Conservation (phyloP, 345 rosid genomes). For the Brassica rapa region DNA sequence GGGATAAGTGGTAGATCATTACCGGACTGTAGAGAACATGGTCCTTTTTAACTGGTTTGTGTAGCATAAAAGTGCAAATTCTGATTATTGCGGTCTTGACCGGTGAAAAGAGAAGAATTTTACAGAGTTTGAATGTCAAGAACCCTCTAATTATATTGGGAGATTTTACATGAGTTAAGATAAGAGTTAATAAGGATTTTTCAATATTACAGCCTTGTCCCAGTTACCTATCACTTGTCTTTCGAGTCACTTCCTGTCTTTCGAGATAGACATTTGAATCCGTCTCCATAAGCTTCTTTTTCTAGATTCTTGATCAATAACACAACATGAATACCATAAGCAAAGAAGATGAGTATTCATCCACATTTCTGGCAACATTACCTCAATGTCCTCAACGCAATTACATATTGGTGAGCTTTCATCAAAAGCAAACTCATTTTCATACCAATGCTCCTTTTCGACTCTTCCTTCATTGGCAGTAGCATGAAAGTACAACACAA, state of each 20-base stretch:
- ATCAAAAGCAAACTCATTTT: no score
- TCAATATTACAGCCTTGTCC: neutral
- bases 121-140: conserved; percentile 7
- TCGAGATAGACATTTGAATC: neutral
- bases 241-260: no score
- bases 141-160: conserved; percentile 15
- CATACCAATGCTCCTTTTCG: no score
- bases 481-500: no score
- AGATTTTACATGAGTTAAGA: conserved; percentile 15
- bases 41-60: neutral
- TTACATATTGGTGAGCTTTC: no score
- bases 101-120: neutral
- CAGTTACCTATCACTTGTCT: neutral
- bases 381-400: no score
- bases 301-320: conserved; percentile 4
- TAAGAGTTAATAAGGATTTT: conserved; percentile 7
- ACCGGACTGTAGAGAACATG: conserved; percentile 7
- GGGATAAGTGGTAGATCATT: conserved; percentile 1
- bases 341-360: neutral
- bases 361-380: no score
- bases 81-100: conserved; percentile 15
- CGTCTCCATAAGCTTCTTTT: neutral
- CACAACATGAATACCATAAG: neutral
- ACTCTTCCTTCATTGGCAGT: no score
- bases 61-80: conserved; percentile 12